These are phyloP conservation scores for Trametopsis cervina DNA, from an alignment of 768 basidiomycete genomes.

Conservation along the genomic window DNA sequence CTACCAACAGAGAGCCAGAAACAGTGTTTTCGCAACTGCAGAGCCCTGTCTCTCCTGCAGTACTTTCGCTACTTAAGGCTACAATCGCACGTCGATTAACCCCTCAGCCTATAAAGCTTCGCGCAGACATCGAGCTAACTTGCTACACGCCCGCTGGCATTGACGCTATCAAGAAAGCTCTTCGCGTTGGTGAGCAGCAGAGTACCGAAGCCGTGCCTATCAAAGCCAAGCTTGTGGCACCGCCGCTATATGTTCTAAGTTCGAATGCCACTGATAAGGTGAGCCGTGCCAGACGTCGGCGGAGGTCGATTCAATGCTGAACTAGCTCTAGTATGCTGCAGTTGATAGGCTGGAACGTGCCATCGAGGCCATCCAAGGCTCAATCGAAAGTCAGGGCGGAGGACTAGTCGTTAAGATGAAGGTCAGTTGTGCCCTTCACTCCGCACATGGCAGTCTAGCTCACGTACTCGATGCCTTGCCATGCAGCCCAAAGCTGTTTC, in stretches of 20 bases:
- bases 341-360: slow-evolving; percentile 92
- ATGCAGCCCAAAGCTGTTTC: slow-evolving; percentile 92
- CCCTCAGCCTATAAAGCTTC: slow-evolving; percentile 97
- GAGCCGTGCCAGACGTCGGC: slow-evolving; percentile 10
- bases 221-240: slow-evolving; percentile 94
- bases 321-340: slow-evolving; percentile 49
- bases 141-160: slow-evolving; percentile 96
- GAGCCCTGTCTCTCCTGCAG: slow-evolving; percentile 47
- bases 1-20: slow-evolving; percentile 53
- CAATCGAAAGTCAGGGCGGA: slow-evolving; percentile 82
- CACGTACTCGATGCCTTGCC: slow-evolving; percentile 1
- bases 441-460: background rate
- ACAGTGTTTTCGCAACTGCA: slow-evolving; percentile 72
- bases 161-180: slow-evolving; percentile 91
- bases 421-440: slow-evolving; percentile 34
- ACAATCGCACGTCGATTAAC: slow-evolving; percentile 95
- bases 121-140: slow-evolving; percentile 95
- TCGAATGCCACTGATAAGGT: slow-evolving; percentile 97
- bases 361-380: slow-evolving; percentile 81
- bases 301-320: background rate
- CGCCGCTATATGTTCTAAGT: slow-evolving; percentile 91
- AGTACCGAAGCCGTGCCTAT: slow-evolving; percentile 90
- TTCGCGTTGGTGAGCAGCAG: slow-evolving; percentile 81
- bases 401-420: slow-evolving; percentile 94
- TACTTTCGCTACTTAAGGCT: slow-evolving; percentile 55